Evolutionary conservation across 495 filamentous ascomycete genomes (phyloP).

Genomic region (Xylaria bambusicola): DNA sequence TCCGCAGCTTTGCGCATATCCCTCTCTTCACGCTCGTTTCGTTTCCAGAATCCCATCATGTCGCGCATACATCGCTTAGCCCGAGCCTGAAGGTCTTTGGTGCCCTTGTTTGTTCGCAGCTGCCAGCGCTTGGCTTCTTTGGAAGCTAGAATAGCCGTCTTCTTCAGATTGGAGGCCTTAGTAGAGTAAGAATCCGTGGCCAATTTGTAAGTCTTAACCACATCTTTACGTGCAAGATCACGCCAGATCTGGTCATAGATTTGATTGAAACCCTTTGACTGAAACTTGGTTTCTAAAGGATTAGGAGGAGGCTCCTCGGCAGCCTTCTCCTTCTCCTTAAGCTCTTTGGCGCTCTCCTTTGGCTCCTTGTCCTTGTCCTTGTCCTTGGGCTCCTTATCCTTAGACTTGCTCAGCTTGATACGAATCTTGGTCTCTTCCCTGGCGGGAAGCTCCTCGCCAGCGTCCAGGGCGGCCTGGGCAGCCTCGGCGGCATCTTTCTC

Average conservation of each 20-base stretch:
- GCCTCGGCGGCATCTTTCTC: conserved; percentile 92
- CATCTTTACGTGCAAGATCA: conserved; percentile 89
- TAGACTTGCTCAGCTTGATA: conserved; percentile 54
- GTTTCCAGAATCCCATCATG: conserved; percentile 99
- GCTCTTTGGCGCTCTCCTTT: conserved; percentile 54
- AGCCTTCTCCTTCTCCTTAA: conserved; percentile 68
- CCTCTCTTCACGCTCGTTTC: conserved; percentile 95
- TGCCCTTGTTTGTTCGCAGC: conserved; percentile 94
- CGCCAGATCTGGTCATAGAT: conserved; percentile 99
- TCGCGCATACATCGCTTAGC: conserved; percentile 98
- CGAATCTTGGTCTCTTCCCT: conserved; percentile 69
- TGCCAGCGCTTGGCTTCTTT: conserved; percentile 99
- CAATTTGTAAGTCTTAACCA: conserved; percentile 85
- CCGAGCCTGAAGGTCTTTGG: conserved; percentile 94
- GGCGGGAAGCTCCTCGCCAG: conserved; percentile 73
- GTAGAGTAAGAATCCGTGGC: conserved; percentile 79
- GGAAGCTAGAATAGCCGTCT: conserved; percentile 94
- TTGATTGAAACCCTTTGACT: conserved; percentile 90
- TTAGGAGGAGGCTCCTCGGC: conserved; percentile 54
- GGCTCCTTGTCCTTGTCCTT: conserved; percentile 37
- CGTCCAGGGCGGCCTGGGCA: conserved; percentile 80
- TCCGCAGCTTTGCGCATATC: conserved; percentile 92
- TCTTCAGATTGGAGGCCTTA: conserved; percentile 89
- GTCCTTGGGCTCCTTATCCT: conserved; percentile 50
- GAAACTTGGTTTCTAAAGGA: conserved; percentile 59